Base-by-base conservation (phyloP, 257 asterid species). In the Handroanthus guayacan region DNA sequence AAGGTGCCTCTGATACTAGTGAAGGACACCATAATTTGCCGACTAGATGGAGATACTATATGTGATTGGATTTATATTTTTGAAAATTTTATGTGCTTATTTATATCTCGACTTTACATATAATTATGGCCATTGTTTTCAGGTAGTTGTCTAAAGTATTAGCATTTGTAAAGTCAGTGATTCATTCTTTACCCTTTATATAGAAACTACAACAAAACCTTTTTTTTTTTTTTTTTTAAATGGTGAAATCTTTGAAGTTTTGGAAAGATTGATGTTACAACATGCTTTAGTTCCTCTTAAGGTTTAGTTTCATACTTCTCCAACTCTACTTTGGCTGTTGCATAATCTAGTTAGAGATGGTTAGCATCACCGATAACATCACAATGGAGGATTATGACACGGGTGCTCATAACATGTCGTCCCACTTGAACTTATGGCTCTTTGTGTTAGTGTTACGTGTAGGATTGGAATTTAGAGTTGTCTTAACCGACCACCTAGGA, bases 21-120 rank as follows among this genome's bases (percentile, higher is more conserved):
- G 93, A 87, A 86, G 92, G 82, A n/a, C 88, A 77, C 81, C 88
- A 72, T 72, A 80, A 81, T 44, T 56, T 79, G 77, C 81, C 82
- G 52, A 54, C 82, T 71, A 75, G 80, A 48, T 62, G 84, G 86
- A 85, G 91, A 87, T 87, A 84, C 75, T 80, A 12, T 61, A n/a
- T 50, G 11, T 7, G 31, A 58, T 65, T 82, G 34, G 20, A 69
- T 70, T 67, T 37, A 39, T 66, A 9, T 62, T 48, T 54, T 54
- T 57, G 69, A 75, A 64, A n/a, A 36, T 20, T 67, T 41, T 13
- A 13, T 13, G 1, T 60, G 61, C 70, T 63, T 77, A 72, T 72
- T 67, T 67, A 73, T 52, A 25, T 64, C 37, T 72, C 75, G 44
- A 47, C 70, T 80, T n/a, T 45, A 76, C 14, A 48, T 50, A 3